Evolutionary conservation across 768 basidiomycete genomes (phyloP).

Genomic region (Gloeopeniophorella convolvens): DNA sequence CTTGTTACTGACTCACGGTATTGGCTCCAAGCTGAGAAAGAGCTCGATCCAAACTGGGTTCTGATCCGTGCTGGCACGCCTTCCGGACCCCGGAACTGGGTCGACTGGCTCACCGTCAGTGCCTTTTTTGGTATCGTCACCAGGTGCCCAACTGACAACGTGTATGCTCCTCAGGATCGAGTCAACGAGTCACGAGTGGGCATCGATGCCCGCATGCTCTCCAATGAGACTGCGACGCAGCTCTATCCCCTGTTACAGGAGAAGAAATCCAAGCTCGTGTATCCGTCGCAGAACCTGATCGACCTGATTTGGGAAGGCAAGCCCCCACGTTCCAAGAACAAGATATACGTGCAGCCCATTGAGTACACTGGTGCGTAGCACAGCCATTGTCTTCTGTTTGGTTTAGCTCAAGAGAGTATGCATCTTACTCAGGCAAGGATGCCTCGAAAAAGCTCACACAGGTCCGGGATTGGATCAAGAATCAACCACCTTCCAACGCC

Average conservation of each 20-base stretch:
- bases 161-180: constrained; percentile 31
- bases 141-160: neutral
- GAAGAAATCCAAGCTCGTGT: constrained; percentile 61
- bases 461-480: constrained; percentile 63
- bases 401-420: neutral
- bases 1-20: constrained; percentile 78
- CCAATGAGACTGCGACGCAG: constrained; percentile 59
- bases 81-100: constrained; percentile 63
- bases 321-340: constrained; percentile 58
- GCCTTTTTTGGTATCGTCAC: neutral
- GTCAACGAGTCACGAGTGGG: constrained; percentile 52
- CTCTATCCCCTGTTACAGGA: constrained; percentile 50
- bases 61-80: constrained; percentile 50
- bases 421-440: constrained; percentile 45
- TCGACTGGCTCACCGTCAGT: constrained; percentile 52
- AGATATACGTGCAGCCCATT: constrained; percentile 60
- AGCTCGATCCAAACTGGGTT: constrained; percentile 73
- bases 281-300: constrained; percentile 77
- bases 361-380: constrained; percentile 53
- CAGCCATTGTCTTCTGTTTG: neutral
- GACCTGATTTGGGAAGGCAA: constrained; percentile 80
- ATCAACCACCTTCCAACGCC: constrained; percentile 51
- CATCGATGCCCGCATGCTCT: constrained; percentile 79
- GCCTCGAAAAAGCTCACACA: constrained; percentile 63
- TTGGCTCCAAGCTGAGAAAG: constrained; percentile 68